Evolutionary conservation across 1,284 basidiomycete genomes (phyloP).

Genomic region (Pyrrhoderma lamaoense): DNA sequence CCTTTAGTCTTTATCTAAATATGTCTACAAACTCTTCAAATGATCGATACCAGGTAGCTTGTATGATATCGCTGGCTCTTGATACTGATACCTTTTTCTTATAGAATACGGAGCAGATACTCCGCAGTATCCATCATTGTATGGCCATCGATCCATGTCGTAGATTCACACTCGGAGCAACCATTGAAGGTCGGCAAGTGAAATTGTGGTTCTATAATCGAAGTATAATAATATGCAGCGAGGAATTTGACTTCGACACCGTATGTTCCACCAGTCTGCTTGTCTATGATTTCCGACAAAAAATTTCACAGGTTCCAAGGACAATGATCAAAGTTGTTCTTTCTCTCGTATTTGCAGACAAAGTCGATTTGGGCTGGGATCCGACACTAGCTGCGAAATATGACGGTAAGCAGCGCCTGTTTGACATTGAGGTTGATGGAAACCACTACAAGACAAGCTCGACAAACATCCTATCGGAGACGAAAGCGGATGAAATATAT

Average conservation of each 20-base stretch:
- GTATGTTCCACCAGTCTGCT: neutral
- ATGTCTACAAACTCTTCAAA: no score
- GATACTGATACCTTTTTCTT: neutral
- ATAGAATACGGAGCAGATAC: neutral
- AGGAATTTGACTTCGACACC: neutral
- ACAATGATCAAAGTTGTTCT: neutral
- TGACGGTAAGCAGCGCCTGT: no score
- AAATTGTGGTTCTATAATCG: neutral
- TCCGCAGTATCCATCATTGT: slow-evolving; percentile 8
- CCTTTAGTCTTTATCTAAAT: no score
- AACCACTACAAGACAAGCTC: no score
- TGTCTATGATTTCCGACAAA: no score
- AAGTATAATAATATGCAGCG: neutral
- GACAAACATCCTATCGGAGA: no score
- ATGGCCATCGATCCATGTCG: neutral
- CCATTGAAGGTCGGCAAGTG: neutral
- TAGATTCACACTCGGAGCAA: neutral
- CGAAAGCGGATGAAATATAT: no score
- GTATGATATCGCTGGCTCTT: no score
- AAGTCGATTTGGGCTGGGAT: slow-evolving; percentile 7
- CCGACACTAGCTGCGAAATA: neutral
- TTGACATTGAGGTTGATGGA: no score
- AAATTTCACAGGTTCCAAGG: neutral
- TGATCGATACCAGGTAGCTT: no score
- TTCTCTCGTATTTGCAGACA: neutral